Evolutionary conservation across 1,284 basidiomycete genomes (phyloP), one percentile per base, ranked within the genome.

Genomic region (Ustilago crameri): DNA sequence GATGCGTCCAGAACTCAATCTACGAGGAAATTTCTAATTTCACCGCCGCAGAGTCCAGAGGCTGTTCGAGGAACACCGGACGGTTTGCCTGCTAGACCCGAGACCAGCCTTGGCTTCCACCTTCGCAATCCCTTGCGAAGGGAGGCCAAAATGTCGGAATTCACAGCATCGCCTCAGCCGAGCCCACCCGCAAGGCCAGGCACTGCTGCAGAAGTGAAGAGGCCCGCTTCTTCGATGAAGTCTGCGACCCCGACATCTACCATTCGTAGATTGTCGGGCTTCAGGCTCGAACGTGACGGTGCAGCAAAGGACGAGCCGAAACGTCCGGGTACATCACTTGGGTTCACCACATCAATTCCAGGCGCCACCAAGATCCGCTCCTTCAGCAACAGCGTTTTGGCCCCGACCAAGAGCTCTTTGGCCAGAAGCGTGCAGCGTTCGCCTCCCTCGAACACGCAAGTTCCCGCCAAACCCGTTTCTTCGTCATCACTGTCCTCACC

Each of bases 361-460:
- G 23, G 22, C 3, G 30, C 7, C 4, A 42, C 42, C 15, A 59
- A 56, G 52, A 10, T 30, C 5, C 48, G 49, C 8, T 35, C 30
- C 1, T 55, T 66, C 34, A 66, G 63, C 48, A 66, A 51, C 49
- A 59, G 56, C 22, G 47, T 66, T 17, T 14, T 59, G 49, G 63
- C 56, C 26, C 63, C 63, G 0, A 66, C 63, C 10, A 66, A 60
- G 32, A 66, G 63, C 49, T 66, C 63, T n/a, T 18, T 59, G 40
- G 63, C 63, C 8, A 51, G 56, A 30, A 60, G 63, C 14, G 56
- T 60, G 18, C 63, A 66, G 35, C 48, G 38, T 9, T 48, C 56
- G 18, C 49, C 63, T 3, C 48, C 56, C 0, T 55, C 56, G 9
- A 47, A 38, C 14, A 38, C 30, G 14, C 46, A 42, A 15, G 18